Evolutionary conservation across 2,329 filamentous ascomycete species (phyloP).

Genomic region (Trichoderma aggressivum): DNA sequence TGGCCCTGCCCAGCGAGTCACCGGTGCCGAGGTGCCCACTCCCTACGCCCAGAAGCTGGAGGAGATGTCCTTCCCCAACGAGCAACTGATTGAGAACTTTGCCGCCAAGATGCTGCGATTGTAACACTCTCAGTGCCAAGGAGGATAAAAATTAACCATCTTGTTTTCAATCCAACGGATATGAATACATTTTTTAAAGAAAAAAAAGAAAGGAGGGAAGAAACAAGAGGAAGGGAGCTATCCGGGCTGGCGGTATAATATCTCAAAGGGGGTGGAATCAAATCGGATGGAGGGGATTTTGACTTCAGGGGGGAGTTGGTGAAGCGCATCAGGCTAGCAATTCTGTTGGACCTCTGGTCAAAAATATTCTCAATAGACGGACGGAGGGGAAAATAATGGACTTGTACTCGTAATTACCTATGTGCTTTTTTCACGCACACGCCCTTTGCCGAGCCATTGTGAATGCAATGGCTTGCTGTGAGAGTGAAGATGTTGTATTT

Average conservation of each 20-base stretch:
- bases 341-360: constrained; percentile 24
- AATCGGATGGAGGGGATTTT: constrained; percentile 9
- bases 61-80: constrained; percentile 91
- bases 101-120: constrained; percentile 84
- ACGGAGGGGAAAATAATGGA: constrained; percentile 31
- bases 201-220: background rate
- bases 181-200: background rate
- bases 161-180: background rate
- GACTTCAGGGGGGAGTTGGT: background rate
- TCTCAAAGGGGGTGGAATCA: background rate
- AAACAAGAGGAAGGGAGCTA: background rate
- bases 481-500: background rate
- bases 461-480: background rate
- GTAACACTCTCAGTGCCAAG: constrained; percentile 41
- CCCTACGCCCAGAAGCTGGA: constrained; percentile 92
- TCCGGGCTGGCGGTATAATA: constrained; percentile 9
- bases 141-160: background rate
- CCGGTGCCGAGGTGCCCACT: constrained; percentile 94
- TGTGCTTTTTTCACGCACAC: constrained; percentile 38
- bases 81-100: constrained; percentile 81
- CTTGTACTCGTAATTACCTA: constrained; percentile 41
- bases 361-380: constrained; percentile 36
- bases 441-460: constrained; percentile 23
- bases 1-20: constrained; percentile 88
- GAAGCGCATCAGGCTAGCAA: constrained; percentile 20